Evolutionary conservation across 345 rosid genomes (phyloP), one percentile per base, ranked within the genome.

Genomic region (Eucalyptus curtisii): DNA sequence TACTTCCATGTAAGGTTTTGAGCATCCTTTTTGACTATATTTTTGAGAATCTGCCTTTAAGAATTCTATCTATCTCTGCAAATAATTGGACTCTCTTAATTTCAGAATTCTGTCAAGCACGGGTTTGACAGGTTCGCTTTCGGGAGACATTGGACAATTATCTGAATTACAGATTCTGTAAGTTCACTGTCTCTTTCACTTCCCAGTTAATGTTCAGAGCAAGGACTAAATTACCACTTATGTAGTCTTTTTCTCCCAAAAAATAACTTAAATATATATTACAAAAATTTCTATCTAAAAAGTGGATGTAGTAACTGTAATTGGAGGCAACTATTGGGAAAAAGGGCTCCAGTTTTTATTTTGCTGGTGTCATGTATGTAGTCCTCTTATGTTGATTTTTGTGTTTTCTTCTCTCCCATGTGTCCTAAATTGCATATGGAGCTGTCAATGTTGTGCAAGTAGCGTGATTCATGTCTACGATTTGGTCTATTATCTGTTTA

Each of bases 111-210:
- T 98, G 90, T 90, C 96, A 27, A 92, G 90, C 91, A 92, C 93
- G 90, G 89, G 92, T 86, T 89, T 98, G 92, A 88, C 71, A 53
- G 99, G 99, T 76, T 40, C 16, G 45, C 94, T 98, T 24, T 40
- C 94, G 2, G 92, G 92, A 48, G 99, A 98, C 88, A 92, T 98
- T 45, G 85, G 93, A 59, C 15, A 61, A 40, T 88, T 98, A 89
- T 25, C 97, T 8, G 98, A 97, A 86, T 88, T 98, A 52, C 93
- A 61, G 88, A 92, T 92, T 68, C 89, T 97, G 99, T 96, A 93
- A 30, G 97, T 91, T 33, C 64, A 40, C 27, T 11, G 47, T 40
- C 27, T 2, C 47, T 40, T 44, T 42, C 47, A 4, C 82, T 11
- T 76, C 82, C 82, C 82, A 20, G 30, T 76, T 37, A 10, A 76